Conservation (phyloP, 2,329 filamentous ascomycete genomes). For the Graphiopsis chlorocephala region DNA sequence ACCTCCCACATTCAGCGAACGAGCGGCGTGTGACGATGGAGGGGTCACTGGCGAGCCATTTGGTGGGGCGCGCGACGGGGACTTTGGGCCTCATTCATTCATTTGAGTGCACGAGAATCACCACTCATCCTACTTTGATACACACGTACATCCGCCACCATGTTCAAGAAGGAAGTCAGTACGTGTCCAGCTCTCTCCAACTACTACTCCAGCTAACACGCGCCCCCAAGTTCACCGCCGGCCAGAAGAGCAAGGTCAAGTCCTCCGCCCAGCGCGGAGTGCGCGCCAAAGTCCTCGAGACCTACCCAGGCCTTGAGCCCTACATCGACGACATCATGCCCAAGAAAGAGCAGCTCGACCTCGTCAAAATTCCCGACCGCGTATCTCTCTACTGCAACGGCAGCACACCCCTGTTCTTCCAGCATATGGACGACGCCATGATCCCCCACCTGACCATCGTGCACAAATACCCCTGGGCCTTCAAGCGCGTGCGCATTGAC, state of each 20-base stretch:
- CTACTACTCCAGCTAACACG: slow-evolving; percentile 13
- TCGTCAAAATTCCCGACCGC: slow-evolving; percentile 91
- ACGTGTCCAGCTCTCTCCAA: slow-evolving; percentile 9
- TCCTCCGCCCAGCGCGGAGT: slow-evolving; percentile 88
- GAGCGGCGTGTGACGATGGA: neutral
- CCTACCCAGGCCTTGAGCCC: slow-evolving; percentile 80
- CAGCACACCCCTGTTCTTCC: slow-evolving; percentile 80
- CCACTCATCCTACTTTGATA: neutral
- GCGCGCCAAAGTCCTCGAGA: slow-evolving; percentile 75
- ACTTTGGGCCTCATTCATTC: neutral
- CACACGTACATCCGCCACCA: slow-evolving; percentile 43
- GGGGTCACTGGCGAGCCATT: neutral
- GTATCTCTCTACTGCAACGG: slow-evolving; percentile 84
- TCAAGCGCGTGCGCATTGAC: slow-evolving; percentile 85
- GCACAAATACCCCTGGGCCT: slow-evolving; percentile 81
- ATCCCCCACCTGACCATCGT: slow-evolving; percentile 87
- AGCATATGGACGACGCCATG: slow-evolving; percentile 72
- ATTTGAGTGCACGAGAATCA: neutral
- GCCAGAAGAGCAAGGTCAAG: slow-evolving; percentile 90
- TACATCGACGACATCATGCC: slow-evolving; percentile 93
- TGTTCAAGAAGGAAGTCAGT: slow-evolving; percentile 92
- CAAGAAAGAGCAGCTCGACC: slow-evolving; percentile 87
- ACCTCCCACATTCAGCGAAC: neutral
- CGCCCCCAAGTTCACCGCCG: slow-evolving; percentile 56
- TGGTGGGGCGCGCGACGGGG: neutral